A percentile compares a stretch with the other conserved stretches of the same genome.
Conservation (phyloP, 306 rosid genomes). For the Quercus wislizeni region DNA sequence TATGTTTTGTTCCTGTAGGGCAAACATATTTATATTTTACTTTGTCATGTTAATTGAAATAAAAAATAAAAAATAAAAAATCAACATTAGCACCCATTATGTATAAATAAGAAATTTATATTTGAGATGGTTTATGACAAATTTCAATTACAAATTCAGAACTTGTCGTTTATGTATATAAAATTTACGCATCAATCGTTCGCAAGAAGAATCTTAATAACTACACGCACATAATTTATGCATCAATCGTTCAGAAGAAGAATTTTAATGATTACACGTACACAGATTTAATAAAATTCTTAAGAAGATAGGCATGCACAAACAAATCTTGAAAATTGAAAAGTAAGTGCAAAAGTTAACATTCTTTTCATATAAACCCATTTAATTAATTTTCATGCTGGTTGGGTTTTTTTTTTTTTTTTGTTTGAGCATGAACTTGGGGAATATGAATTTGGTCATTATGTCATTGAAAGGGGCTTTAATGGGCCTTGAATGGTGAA, state of each 20-base stretch:
- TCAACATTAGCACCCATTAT: no score
- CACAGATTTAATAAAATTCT: conserved; percentile 19
- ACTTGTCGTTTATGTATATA: no score
- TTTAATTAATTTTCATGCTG: not conserved
- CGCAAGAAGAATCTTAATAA: conserved; percentile 47
- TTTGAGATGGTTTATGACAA: no score
- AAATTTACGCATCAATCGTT: no score
- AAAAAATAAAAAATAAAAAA: no score
- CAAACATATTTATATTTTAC: no score
- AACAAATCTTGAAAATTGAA: conserved; percentile 10
- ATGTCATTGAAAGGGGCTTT: not conserved
- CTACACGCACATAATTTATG: conserved; percentile 31
- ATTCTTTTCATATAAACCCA: not conserved
- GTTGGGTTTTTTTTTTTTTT: no score
- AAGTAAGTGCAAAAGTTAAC: not conserved
- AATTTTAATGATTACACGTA: conserved; percentile 52
- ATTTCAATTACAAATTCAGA: no score
- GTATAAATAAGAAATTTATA: no score
- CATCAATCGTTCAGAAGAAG: conserved; percentile 4
- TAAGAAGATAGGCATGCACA: conserved; percentile 42
- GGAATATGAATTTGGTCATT: not conserved
- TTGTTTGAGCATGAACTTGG: not conserved
- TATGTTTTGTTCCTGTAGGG: no score
- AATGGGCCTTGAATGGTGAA: not conserved
- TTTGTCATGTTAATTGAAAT: no score